Conservation (phyloP, 768 basidiomycete species). For the Podaxis pistillaris region DNA sequence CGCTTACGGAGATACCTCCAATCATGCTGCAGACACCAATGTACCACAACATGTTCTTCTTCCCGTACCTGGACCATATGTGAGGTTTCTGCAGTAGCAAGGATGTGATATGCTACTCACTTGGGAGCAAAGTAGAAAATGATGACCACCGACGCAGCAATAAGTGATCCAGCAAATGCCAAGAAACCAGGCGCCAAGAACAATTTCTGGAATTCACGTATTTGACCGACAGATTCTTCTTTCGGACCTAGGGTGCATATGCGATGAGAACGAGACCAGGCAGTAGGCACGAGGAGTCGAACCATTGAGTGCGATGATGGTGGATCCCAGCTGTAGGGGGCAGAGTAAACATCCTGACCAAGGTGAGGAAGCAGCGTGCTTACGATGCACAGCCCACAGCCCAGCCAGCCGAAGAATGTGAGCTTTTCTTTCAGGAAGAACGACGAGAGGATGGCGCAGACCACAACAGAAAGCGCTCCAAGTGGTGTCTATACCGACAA, state of each 20-base stretch:
- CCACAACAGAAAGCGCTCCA: conserved; percentile 93
- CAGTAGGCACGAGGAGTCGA: conserved; percentile 20
- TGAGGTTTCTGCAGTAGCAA: not conserved
- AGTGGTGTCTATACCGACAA: conserved; percentile 69
- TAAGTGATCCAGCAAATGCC: conserved; percentile 61
- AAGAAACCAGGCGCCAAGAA: conserved; percentile 87
- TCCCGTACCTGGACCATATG: conserved; percentile 60
- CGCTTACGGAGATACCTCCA: conserved; percentile 92
- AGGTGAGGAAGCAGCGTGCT: conserved; percentile 26
- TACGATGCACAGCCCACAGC: conserved; percentile 88
- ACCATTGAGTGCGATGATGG: conserved; percentile 90
- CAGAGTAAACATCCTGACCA: not conserved
- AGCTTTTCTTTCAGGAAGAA: conserved; percentile 92
- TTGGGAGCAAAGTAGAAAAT: conserved; percentile 81
- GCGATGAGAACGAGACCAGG: conserved; percentile 20
- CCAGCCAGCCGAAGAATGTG: conserved; percentile 96
- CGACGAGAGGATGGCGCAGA: conserved; percentile 91
- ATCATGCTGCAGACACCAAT: conserved; percentile 95
- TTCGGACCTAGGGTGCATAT: conserved; percentile 52
- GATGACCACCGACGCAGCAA: conserved; percentile 63
- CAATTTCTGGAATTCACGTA: conserved; percentile 68
- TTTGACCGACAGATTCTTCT: conserved; percentile 69
- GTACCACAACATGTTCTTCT: conserved; percentile 93
- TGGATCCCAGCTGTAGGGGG: conserved; percentile 66
- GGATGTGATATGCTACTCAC: conserved; percentile 34